phyloP scores from a whole-genome alignment of 2,329 filamentous ascomycete species.

The Pseudocercospora musae region DNA sequence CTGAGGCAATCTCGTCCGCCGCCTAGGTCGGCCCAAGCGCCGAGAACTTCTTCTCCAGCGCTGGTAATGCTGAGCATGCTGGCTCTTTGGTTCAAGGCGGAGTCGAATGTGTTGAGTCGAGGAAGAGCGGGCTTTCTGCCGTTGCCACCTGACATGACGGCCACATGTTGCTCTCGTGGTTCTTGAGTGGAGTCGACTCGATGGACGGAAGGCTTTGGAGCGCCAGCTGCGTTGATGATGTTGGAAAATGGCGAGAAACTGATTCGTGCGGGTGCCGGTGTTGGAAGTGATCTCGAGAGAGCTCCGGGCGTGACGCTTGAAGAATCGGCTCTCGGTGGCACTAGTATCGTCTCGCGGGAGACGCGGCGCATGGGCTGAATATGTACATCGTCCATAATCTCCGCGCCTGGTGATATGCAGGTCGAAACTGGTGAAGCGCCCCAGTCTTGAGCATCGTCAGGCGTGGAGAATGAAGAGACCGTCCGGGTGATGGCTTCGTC shows the following conservation, averaged over 20 bases:
- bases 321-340: background rate
- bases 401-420: slow-evolving; percentile 4
- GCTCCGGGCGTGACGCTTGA: background rate
- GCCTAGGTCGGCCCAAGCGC: slow-evolving; percentile 47
- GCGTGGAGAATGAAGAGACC: slow-evolving; percentile 17
- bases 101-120: slow-evolving; percentile 16
- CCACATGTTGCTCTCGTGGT: background rate
- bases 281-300: background rate
- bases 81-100: slow-evolving; percentile 9
- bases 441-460: slow-evolving; percentile 8
- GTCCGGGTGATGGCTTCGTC: slow-evolving; percentile 12
- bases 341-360: background rate
- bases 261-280: background rate
- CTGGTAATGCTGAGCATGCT: slow-evolving; percentile 35
- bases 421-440: slow-evolving; percentile 15
- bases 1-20: slow-evolving; percentile 27
- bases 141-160: slow-evolving; percentile 3
- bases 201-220: slow-evolving; percentile 3
- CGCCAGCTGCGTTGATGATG: slow-evolving; percentile 11
- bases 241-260: slow-evolving; percentile 11
- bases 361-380: background rate
- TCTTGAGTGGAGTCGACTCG: slow-evolving; percentile 8
- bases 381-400: background rate
- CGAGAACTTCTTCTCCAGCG: slow-evolving; percentile 47
- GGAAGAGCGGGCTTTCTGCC: slow-evolving; percentile 2